Conservation (phyloP, 176 grass and related monocot species). For the Elymus sibiricus region DNA sequence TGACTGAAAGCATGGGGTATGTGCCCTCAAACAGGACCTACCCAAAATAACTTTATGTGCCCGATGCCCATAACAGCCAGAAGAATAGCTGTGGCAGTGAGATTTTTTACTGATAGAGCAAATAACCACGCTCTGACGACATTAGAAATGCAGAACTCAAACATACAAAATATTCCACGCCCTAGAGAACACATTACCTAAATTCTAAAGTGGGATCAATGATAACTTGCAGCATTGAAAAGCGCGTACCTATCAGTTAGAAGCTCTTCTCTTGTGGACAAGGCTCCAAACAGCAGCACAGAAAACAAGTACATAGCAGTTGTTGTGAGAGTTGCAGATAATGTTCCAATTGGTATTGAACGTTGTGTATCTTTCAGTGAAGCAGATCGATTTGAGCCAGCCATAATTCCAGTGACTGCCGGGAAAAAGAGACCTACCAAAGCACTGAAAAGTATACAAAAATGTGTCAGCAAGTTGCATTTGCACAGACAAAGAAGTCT, state of each 20-base stretch:
- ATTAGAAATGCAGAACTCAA: background rate
- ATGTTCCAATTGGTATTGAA: slow-evolving; percentile 94
- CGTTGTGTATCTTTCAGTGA: slow-evolving; percentile 96
- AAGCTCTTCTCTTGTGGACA: slow-evolving; percentile 91
- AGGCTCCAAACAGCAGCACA: slow-evolving; percentile 87
- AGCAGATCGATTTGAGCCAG: slow-evolving; percentile 93
- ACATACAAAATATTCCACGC: background rate
- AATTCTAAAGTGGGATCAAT: background rate
- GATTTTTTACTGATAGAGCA: slow-evolving; percentile 3
- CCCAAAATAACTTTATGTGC: background rate
- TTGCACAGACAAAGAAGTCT: background rate
- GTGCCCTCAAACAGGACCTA: slow-evolving; percentile 2
- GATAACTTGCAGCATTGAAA: slow-evolving; percentile 18
- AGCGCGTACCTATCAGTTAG: slow-evolving; percentile 73
- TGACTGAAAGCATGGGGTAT: background rate
- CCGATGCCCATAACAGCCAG: background rate
- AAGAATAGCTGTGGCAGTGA: background rate
- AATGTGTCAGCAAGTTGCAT: slow-evolving; percentile 20
- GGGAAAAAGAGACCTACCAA: slow-evolving; percentile 98
- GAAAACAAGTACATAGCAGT: slow-evolving; percentile 82
- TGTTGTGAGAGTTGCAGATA: slow-evolving; percentile 81
- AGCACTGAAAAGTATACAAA: slow-evolving; percentile 61
- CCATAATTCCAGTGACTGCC: slow-evolving; percentile 99
- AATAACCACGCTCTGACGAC: background rate
- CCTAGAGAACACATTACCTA: background rate